These are phyloP conservation scores for Yarrowia porcina DNA, from an alignment of 805 yeast genomes.

Conservation along the genomic window DNA sequence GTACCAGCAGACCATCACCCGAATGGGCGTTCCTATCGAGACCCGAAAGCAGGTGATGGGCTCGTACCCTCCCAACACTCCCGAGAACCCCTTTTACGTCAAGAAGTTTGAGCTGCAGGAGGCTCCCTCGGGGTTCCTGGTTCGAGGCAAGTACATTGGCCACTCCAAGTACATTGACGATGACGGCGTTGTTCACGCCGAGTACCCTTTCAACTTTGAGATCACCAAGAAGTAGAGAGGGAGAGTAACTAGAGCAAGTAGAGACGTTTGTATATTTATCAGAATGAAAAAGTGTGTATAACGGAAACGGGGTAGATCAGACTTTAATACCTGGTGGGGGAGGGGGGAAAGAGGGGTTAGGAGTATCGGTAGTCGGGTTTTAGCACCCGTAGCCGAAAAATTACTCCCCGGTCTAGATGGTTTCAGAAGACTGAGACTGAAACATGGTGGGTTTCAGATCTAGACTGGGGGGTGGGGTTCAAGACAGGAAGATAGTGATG, in stretches of 20 bases:
- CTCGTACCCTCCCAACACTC: slow-evolving; percentile 84
- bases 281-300: too few relatives aligned
- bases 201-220: slow-evolving; percentile 81
- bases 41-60: slow-evolving; percentile 86
- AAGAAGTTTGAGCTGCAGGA: slow-evolving; percentile 61
- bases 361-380: too few relatives aligned
- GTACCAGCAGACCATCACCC: slow-evolving; percentile 79
- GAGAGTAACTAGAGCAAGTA: too few relatives aligned
- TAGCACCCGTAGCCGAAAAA: too few relatives aligned
- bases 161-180: slow-evolving; percentile 82
- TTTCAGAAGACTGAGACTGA: too few relatives aligned
- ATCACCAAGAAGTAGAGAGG: slow-evolving; percentile 52
- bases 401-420: too few relatives aligned
- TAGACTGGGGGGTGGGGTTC: too few relatives aligned
- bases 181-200: slow-evolving; percentile 69
- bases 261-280: neutral
- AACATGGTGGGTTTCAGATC: too few relatives aligned
- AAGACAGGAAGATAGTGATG: too few relatives aligned
- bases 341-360: too few relatives aligned
- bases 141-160: slow-evolving; percentile 82
- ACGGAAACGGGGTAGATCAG: too few relatives aligned
- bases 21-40: slow-evolving; percentile 84
- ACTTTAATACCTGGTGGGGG: too few relatives aligned
- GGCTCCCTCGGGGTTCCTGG: slow-evolving; percentile 87
- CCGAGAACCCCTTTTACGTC: slow-evolving; percentile 72